These are phyloP conservation scores for Crucibulum laeve DNA, from an alignment of 768 basidiomycete species.

Conservation along the genomic window DNA sequence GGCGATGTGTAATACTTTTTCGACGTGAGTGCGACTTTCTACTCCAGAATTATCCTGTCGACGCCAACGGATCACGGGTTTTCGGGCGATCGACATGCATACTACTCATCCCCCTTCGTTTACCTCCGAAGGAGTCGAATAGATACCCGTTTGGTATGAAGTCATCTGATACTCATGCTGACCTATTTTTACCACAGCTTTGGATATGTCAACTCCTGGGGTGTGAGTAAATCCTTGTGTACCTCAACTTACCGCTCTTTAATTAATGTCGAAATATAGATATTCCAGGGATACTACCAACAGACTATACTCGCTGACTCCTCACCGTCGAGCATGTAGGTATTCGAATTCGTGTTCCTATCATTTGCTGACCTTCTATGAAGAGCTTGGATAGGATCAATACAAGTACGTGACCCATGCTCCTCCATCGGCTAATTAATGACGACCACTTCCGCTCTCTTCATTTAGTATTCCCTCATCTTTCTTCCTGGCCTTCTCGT, in stretches of 20 bases:
- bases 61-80: too few relatives aligned
- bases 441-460: neutral
- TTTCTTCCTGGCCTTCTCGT: conserved; percentile 60
- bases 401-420: conserved; percentile 42
- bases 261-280: conserved; percentile 30
- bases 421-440: neutral
- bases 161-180: conserved; percentile 7
- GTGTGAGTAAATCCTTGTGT: conserved; percentile 38
- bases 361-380: neutral
- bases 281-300: conserved; percentile 74
- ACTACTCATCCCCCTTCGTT: neutral
- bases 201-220: conserved; percentile 74
- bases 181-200: conserved; percentile 30
- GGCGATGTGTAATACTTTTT: conserved; percentile 43
- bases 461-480: conserved; percentile 50
- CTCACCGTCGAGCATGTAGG: conserved; percentile 64
- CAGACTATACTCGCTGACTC: conserved; percentile 40
- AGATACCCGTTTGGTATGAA: neutral
- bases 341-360: conserved; percentile 1
- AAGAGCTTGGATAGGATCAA: conserved; percentile 80
- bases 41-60: too few relatives aligned
- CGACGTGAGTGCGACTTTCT: conserved; percentile 33
- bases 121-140: neutral
- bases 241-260: neutral
- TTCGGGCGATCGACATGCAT: too few relatives aligned